These are phyloP conservation scores for Cryphonectria radicalis DNA, from an alignment of 2,329 filamentous ascomycete genomes.

Conservation along the genomic window DNA sequence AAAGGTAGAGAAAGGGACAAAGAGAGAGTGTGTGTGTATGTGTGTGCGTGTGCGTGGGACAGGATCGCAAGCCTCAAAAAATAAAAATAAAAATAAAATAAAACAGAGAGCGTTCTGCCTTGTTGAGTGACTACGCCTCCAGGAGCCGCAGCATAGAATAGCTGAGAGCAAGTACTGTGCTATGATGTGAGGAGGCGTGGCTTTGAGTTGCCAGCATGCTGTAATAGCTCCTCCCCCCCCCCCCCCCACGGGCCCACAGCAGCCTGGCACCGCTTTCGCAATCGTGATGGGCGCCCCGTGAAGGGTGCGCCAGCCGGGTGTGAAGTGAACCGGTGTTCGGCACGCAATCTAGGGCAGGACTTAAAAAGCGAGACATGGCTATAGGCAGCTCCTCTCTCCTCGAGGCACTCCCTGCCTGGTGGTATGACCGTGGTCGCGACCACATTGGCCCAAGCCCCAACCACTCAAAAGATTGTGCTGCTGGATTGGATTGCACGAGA, in stretches of 20 bases:
- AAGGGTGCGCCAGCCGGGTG: neutral
- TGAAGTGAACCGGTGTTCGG: neutral
- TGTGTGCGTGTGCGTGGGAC: no score
- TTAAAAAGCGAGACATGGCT: neutral
- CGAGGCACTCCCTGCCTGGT: neutral
- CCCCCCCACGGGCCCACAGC: no score
- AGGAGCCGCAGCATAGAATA: neutral
- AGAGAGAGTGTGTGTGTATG: no score
- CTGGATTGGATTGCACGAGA: neutral
- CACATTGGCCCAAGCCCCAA: constrained; percentile 13
- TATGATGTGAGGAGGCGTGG: neutral
- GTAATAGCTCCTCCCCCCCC: no score
- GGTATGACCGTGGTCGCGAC: neutral
- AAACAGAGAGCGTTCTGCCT: neutral
- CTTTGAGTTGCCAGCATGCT: no score
- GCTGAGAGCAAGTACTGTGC: no score
- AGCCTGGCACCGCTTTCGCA: neutral
- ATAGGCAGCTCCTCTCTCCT: neutral
- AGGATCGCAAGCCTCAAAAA: neutral
- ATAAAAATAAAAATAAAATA: no score
- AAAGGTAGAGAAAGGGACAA: no score
- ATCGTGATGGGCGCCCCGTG: neutral
- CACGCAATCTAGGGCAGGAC: neutral
- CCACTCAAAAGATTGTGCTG: neutral
- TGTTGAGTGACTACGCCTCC: neutral